Conservation (phyloP, 495 filamentous ascomycete genomes). For the Friedmanniomyces endolithicus region DNA sequence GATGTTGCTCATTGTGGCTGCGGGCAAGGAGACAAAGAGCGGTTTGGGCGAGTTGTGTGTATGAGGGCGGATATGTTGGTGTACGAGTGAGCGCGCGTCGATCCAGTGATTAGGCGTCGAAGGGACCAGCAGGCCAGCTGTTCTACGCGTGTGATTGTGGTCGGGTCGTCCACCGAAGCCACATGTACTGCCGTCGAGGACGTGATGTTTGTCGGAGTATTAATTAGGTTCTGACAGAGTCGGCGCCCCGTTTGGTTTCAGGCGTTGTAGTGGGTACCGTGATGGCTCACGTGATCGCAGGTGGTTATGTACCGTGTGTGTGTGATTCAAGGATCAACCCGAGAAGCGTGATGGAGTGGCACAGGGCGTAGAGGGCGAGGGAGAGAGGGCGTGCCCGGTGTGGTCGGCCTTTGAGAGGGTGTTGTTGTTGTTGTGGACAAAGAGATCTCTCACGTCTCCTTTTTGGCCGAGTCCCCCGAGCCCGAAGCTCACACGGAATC, state of each 20-base stretch:
- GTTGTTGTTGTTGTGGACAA: neutral
- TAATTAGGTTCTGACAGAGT: neutral
- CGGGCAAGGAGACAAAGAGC: neutral
- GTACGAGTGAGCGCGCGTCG: too few species aligned
- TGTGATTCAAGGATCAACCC: neutral
- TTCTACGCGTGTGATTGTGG: neutral
- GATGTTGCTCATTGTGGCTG: constrained; percentile 49
- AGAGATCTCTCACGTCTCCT: neutral
- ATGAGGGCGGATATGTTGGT: neutral
- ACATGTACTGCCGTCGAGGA: neutral
- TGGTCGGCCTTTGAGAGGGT: neutral
- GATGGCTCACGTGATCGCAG: neutral
- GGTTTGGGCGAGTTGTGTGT: neutral
- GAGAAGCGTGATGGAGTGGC: neutral
- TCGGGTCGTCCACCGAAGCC: too few species aligned
- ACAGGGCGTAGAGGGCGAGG: neutral
- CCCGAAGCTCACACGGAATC: too few species aligned
- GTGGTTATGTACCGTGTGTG: too few species aligned
- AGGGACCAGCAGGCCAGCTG: constrained; percentile 1
- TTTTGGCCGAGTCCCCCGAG: too few species aligned
- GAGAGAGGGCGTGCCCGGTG: neutral
- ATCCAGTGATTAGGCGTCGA: too few species aligned
- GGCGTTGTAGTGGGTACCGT: neutral
- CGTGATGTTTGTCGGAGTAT: neutral
- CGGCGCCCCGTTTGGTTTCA: too few species aligned